Evolutionary conservation across 441 rosid species (phyloP), one percentile per base, ranked within the genome.

Genomic region (Brassica balearica): DNA sequence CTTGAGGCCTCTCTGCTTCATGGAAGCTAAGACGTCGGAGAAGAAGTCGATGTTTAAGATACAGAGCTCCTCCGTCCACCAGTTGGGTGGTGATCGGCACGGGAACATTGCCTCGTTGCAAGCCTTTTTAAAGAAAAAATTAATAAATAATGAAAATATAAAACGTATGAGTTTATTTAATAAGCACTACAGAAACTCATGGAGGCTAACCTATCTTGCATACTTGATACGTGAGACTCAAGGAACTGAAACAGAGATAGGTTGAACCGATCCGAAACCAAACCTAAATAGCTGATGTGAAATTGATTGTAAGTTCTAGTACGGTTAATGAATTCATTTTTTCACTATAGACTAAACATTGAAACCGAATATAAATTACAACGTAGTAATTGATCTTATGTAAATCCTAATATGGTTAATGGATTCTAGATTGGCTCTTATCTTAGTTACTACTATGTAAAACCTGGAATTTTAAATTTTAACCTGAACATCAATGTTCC

Each of bases 51-150:
- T 51, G 62, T 87, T 89, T n/a, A 95, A 77, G 65, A 92, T 90
- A 4, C 94, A 88, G 2, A 95, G 84, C 86, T 92, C 97, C 81
- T 92, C 96, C 2, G 93, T 87, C 98, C 98, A 95, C 98, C 98
- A 95, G 75, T 90, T 90, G 0, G 93, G 86, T 27, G 97, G 98
- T n/a, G 94, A 78, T 43, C 97, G 87, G 77, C 93, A 86, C 0
- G 97, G 96, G 61, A 91, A 90, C 82, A 86, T 92, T 2, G 88
- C 94, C 75, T 91, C 97, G 17, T 86, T 87, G 68, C 93, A 92
- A 8, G 86, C 90, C 97, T 95, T 20, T 34, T 34, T 0, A 34
- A 34, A 32, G 1, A 9, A 59, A 4, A 7, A 7, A 34, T 34
- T 0, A 34, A 34, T 34, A 34, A 29, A 29, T 29, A 29, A 29